These are phyloP conservation scores for Akanthomyces muscarius DNA, from an alignment of 2,329 filamentous ascomycete genomes.

Conservation along the genomic window DNA sequence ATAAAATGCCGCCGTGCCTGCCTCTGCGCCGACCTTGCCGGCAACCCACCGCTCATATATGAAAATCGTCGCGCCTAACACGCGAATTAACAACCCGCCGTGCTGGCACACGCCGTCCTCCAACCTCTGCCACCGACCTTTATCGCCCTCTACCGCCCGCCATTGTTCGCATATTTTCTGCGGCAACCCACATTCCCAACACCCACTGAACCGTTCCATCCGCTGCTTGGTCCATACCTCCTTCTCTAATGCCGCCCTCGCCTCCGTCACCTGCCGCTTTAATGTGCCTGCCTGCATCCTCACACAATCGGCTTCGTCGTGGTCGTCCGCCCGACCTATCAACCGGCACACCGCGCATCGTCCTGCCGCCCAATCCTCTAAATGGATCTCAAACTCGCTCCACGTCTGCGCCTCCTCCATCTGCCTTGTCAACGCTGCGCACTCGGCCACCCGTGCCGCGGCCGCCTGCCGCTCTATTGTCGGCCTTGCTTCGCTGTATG, in stretches of 20 bases:
- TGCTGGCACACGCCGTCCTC: neutral
- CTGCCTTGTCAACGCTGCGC: neutral
- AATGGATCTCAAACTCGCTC: neutral
- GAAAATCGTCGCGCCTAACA: neutral
- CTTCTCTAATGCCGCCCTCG: neutral
- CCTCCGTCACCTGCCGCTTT: neutral
- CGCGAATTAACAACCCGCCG: neutral
- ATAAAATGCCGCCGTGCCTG: neutral
- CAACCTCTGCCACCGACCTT: neutral
- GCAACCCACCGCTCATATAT: too few relatives aligned
- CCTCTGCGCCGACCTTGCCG: too few relatives aligned
- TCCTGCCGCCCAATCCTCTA: neutral
- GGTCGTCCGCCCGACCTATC: neutral
- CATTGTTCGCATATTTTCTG: conserved; percentile 2
- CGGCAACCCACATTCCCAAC: conserved; percentile 2
- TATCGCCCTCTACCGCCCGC: neutral
- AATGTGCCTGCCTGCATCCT: neutral
- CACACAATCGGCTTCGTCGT: neutral
- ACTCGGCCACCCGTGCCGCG: neutral
- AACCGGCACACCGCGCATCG: neutral
- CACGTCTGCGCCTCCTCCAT: neutral
- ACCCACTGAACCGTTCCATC: neutral
- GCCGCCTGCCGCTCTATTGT: neutral
- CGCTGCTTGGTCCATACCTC: neutral
- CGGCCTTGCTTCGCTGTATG: neutral